Conservation (phyloP, 1,284 basidiomycete genomes). For the Sanghuangporus baumii region DNA sequence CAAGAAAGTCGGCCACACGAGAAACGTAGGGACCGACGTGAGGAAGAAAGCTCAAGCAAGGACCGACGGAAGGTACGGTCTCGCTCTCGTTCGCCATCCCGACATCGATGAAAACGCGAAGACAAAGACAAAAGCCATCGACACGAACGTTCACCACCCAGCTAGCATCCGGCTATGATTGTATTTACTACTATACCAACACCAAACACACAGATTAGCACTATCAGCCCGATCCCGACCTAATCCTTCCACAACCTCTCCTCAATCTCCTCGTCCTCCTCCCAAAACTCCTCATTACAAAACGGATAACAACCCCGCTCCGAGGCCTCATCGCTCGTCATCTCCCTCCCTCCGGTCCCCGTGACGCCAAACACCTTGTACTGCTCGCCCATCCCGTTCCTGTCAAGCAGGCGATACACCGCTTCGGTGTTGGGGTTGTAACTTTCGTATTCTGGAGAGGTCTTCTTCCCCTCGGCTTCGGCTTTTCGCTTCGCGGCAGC, state of each 20-base stretch:
- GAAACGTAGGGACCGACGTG: background rate
- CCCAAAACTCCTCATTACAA: background rate
- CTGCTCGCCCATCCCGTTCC: conserved; percentile 59
- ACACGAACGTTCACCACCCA: background rate
- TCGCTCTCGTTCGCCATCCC: conserved; percentile 21
- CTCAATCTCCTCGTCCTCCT: background rate
- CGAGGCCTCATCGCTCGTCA: conserved; percentile 8
- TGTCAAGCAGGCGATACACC: conserved; percentile 53
- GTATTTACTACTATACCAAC: background rate
- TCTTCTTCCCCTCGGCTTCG: background rate
- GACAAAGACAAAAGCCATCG: background rate
- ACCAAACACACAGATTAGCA: background rate
- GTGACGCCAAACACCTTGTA: conserved; percentile 58
- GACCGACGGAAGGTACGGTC: conserved; percentile 20
- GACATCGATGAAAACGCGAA: background rate
- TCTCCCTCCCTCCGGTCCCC: conserved; percentile 18
- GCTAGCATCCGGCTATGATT: background rate
- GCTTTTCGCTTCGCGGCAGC: background rate
- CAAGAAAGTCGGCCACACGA: background rate
- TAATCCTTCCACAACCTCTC: background rate
- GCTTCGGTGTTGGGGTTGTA: conserved; percentile 40
- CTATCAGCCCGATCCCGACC: background rate
- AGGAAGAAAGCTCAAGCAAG: background rate
- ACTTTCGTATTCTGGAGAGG: conserved; percentile 30
- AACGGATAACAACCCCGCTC: conserved; percentile 31